Conservation (phyloP, 495 filamentous ascomycete genomes). For the Rostrohypoxylon terebratum region DNA sequence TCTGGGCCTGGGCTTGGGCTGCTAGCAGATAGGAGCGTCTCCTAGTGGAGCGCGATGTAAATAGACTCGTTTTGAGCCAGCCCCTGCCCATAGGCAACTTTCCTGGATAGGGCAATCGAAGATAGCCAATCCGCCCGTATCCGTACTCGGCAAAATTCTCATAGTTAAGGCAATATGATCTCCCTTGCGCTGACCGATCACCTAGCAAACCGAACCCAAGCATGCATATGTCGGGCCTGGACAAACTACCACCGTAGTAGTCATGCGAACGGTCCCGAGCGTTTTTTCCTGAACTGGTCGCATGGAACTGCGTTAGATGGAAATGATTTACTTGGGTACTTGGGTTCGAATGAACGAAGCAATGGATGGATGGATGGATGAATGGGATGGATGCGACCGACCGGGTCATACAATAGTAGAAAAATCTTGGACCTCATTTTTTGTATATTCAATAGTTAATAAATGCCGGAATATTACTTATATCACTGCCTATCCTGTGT, state of each 20-base stretch:
- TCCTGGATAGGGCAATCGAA: conserved; percentile 20
- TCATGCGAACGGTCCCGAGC: conserved; percentile 15
- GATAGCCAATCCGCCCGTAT: conserved; percentile 31
- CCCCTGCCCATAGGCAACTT: conserved; percentile 1
- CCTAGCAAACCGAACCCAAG: conserved; percentile 24
- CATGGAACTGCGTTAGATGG: neutral
- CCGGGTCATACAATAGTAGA: neutral
- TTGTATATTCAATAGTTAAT: neutral
- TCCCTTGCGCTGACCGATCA: conserved; percentile 25
- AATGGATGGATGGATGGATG: neutral
- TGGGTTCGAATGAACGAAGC: neutral
- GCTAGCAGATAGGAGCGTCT: conserved; percentile 16
- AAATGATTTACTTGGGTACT: conserved; percentile 15
- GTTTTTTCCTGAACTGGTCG: neutral
- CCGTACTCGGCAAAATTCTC: conserved; percentile 24
- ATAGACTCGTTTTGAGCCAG: neutral
- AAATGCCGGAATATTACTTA: neutral
- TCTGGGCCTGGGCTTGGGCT: too few species aligned
- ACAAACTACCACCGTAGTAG: neutral
- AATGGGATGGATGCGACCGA: neutral
- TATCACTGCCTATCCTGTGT: neutral
- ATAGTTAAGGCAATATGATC: conserved; percentile 23
- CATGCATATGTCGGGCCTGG: conserved; percentile 31
- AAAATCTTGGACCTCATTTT: neutral
- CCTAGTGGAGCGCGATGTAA: conserved; percentile 31